These are phyloP conservation scores for Amanita brunnescens DNA, from an alignment of 768 basidiomycete species.

Conservation along the genomic window DNA sequence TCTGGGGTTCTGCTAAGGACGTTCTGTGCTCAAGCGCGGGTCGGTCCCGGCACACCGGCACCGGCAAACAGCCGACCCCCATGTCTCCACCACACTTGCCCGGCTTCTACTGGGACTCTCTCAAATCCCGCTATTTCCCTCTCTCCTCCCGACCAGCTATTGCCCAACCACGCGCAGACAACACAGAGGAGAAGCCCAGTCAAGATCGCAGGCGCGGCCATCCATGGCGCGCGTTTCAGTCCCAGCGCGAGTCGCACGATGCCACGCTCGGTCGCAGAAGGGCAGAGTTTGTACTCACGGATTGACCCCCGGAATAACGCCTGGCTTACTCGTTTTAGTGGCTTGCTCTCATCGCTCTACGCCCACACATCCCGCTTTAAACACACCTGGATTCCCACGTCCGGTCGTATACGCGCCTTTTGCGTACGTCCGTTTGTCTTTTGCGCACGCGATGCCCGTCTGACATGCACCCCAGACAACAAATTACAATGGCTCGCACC, in stretches of 20 bases:
- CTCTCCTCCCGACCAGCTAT: slow-evolving; percentile 29
- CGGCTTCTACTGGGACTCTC: slow-evolving; percentile 48
- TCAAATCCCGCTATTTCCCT: slow-evolving; percentile 49
- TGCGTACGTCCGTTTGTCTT: slow-evolving; percentile 21
- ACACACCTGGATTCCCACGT: slow-evolving; percentile 21
- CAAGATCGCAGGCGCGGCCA: too few species aligned
- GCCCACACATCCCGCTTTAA: slow-evolving; percentile 25
- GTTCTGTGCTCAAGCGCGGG: too few species aligned
- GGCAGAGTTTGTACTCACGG: neutral
- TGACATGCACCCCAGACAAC: slow-evolving; percentile 1
- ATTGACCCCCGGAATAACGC: neutral
- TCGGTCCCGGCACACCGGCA: too few species aligned
- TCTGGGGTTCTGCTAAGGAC: too few species aligned
- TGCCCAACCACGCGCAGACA: too few species aligned
- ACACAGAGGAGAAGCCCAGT: too few species aligned
- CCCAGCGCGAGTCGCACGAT: neutral
- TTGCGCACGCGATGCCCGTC: neutral
- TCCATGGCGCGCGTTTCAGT: neutral
- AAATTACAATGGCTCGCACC: slow-evolving; percentile 8
- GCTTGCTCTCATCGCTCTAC: slow-evolving; percentile 30
- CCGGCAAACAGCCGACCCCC: too few species aligned
- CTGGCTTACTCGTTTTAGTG: slow-evolving; percentile 23
- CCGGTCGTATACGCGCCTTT: slow-evolving; percentile 37
- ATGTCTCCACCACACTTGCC: slow-evolving; percentile 39
- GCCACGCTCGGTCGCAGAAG: neutral